These are phyloP conservation scores for Stemphylium lycopersici DNA, from an alignment of 2,329 filamentous ascomycete species.

Conservation along the genomic window DNA sequence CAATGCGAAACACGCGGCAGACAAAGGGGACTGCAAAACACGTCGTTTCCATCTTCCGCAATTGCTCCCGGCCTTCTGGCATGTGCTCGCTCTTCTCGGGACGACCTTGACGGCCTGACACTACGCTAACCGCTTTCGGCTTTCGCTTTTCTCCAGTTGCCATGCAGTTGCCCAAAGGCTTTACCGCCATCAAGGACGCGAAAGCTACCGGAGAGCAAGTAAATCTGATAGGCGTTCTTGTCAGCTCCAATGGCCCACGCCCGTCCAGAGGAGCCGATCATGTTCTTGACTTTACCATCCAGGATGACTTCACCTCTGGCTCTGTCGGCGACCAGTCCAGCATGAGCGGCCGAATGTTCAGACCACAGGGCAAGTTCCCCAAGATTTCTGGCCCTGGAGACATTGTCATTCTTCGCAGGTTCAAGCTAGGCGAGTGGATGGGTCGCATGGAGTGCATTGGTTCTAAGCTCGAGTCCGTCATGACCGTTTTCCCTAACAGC, in stretches of 20 bases:
- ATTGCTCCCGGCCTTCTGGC: neutral
- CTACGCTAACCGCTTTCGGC: constrained; percentile 25
- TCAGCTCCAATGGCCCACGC: constrained; percentile 64
- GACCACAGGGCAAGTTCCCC: constrained; percentile 47
- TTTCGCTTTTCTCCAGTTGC: neutral
- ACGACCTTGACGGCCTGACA: constrained; percentile 3
- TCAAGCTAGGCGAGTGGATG: constrained; percentile 29
- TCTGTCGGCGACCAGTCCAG: constrained; percentile 20
- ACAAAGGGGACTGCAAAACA: neutral
- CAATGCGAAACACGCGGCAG: neutral
- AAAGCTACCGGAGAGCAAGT: constrained; percentile 44
- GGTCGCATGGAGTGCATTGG: constrained; percentile 19
- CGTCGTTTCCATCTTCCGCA: neutral
- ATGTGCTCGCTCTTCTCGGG: neutral
- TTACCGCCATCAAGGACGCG: constrained; percentile 54
- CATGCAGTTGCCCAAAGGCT: constrained; percentile 43
- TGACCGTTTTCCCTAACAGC: constrained; percentile 26
- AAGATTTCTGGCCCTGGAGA: constrained; percentile 60
- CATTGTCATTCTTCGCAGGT: constrained; percentile 64
- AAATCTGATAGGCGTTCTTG: constrained; percentile 73
- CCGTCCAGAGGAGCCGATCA: constrained; percentile 60
- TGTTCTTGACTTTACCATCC: constrained; percentile 46
- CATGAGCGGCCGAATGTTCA: constrained; percentile 37
- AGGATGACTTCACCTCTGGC: constrained; percentile 43
- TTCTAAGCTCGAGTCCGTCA: neutral